Percentiles rank a stretch among this genome's conserved stretches.
Conservation (phyloP, 805 yeast species). For the Metschnikowia hibisci region DNA sequence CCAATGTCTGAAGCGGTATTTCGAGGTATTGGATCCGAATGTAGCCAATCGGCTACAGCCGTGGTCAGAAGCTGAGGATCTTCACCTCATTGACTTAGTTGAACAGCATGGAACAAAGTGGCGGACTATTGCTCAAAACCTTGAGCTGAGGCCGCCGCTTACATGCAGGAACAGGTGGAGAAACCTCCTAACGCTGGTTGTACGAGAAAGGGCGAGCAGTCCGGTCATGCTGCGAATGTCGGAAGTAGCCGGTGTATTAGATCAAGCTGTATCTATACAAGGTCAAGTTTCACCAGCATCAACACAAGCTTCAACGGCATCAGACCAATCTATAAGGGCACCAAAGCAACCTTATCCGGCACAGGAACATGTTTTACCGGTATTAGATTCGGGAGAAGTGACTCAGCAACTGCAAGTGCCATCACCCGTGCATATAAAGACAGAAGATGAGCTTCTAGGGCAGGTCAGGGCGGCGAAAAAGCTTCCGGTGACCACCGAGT, state of each 20-base stretch:
- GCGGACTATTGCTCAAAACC: constrained; percentile 70
- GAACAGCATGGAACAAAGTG: constrained; percentile 79
- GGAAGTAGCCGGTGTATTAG: constrained; percentile 18
- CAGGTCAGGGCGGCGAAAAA: constrained; percentile 7
- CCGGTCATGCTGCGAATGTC: constrained; percentile 59
- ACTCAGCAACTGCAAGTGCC: not conserved
- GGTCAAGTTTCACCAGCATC: not conserved
- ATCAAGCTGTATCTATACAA: not conserved
- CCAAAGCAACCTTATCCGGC: not conserved
- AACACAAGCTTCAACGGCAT: not conserved
- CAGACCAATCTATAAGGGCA: no score
- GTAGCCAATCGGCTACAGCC: constrained; percentile 72
- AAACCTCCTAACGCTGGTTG: constrained; percentile 73
- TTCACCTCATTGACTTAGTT: constrained; percentile 61
- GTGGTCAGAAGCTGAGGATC: constrained; percentile 79
- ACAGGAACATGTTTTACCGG: not conserved
- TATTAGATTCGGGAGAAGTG: not conserved
- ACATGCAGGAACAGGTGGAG: constrained; percentile 94
- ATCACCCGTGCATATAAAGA: not conserved
- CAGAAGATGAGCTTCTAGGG: constrained; percentile 5
- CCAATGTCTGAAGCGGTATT: constrained; percentile 89
- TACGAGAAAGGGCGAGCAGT: constrained; percentile 57
- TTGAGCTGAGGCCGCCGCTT: constrained; percentile 78
- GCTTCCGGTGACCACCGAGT: constrained; percentile 1
- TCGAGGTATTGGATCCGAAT: constrained; percentile 81